Evolutionary conservation across 495 filamentous ascomycete species (phyloP), one percentile per base, ranked within the genome.

Genomic region (Corynascus novoguineensis): DNA sequence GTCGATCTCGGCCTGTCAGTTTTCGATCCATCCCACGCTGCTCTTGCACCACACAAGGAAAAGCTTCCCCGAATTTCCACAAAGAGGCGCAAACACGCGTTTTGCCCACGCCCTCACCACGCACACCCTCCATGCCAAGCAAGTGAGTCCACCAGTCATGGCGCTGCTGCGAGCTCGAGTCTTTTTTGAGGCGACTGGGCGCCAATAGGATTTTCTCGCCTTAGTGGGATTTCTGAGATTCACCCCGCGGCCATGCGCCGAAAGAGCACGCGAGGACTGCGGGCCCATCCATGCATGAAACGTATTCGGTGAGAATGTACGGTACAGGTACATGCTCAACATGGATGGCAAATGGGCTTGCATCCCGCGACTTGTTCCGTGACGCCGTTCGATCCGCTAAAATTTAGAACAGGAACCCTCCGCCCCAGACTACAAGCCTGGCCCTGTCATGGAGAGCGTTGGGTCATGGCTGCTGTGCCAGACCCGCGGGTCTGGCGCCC

Each of bases 391-490:
- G 28, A 50, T 50, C 47, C 12, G 29, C 34, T 28, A 28, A 37
- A 52, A 52, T 41, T 28, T 24, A 54, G 28, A 19, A 24, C 17
- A 45, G 51, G 51, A 54, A 38, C 51, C 51, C 38, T 34, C 22
- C 45, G 38, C 53, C 66, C 60, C 57, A 61, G 56, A 51, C 62
- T 59, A 55, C 57, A 35, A n/a, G 57, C 41, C 57, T 61, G 62
- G 64, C 34, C 50, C 60, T 62, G 47, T 27, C 54, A 25, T 61
- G 56, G 57, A 68, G 66, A 64, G 19, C 61, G 67, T 70, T 68
- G 61, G 61, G 63, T 68, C 67, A 70, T 70, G 61, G 58, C 57
- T 60, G 49, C n/a, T n/a, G n/a, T n/a, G n/a, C 50, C 58, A 62
- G 56, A 58, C 21, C 55, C 49, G 48, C 29, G 56, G 56, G 38